Conservation (phyloP, 2,329 filamentous ascomycete species). For the Alternaria sp. region DNA sequence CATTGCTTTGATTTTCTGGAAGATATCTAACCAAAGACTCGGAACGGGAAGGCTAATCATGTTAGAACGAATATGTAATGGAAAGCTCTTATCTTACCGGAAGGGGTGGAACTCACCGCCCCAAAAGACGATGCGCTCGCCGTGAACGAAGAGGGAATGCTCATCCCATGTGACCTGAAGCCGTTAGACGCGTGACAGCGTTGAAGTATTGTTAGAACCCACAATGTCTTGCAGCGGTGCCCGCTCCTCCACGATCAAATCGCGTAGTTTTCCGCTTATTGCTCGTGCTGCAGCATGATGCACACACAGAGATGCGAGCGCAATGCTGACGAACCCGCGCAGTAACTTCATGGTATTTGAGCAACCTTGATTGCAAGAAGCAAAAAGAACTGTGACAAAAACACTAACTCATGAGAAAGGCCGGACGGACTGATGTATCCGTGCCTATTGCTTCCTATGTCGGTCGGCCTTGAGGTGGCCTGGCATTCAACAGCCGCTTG, state of each 20-base stretch:
- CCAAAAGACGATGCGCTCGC: slow-evolving; percentile 73
- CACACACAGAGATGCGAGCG: background rate
- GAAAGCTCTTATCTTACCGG: slow-evolving; percentile 46
- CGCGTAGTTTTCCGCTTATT: background rate
- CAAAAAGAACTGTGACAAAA: too few species aligned
- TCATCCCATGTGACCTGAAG: slow-evolving; percentile 71
- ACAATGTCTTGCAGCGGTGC: slow-evolving; percentile 63
- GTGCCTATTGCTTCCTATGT: background rate
- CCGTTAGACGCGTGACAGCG: background rate
- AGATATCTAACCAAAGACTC: slow-evolving; percentile 71
- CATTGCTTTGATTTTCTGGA: slow-evolving; percentile 81
- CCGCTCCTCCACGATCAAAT: background rate
- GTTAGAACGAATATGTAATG: background rate
- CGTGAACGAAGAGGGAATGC: slow-evolving; percentile 72
- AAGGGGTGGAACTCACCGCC: slow-evolving; percentile 77
- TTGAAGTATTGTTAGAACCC: slow-evolving; percentile 25
- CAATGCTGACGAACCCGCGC: background rate
- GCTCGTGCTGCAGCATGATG: background rate
- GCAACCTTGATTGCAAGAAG: background rate
- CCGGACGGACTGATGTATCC: background rate
- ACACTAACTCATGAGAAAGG: background rate
- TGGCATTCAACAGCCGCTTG: background rate
- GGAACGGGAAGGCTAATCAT: slow-evolving; percentile 63
- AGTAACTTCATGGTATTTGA: background rate
- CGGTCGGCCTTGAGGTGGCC: background rate